phyloP scores from a whole-genome alignment of 2,329 filamentous ascomycete genomes.

The Chaetomiaceae sp. region DNA sequence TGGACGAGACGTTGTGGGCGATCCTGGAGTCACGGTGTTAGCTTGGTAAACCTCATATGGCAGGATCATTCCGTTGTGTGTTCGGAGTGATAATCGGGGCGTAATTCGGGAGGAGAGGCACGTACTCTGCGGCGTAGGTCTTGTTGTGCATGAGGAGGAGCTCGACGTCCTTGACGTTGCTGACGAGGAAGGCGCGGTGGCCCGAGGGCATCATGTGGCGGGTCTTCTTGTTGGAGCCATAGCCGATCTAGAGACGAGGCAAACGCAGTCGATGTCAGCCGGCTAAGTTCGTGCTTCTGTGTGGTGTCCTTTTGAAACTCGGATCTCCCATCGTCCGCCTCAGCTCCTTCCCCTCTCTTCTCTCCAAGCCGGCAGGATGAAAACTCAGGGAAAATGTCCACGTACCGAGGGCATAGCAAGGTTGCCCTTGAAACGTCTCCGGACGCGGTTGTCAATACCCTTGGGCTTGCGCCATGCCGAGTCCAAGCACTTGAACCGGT shows the following conservation, averaged over 20 bases:
- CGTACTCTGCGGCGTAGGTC: slow-evolving; percentile 97
- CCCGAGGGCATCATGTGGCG: slow-evolving; percentile 97
- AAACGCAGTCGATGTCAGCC: slow-evolving; percentile 6
- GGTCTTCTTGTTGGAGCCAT: slow-evolving; percentile 99
- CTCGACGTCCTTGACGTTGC: slow-evolving; percentile 93
- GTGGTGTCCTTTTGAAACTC: neutral
- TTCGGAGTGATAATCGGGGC: neutral
- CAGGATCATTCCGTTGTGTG: no score
- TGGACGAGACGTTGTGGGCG: slow-evolving; percentile 92
- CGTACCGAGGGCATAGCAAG: slow-evolving; percentile 97
- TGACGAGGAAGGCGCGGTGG: slow-evolving; percentile 99
- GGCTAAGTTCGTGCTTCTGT: neutral
- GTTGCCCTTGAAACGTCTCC: slow-evolving; percentile 94
- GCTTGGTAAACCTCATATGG: neutral
- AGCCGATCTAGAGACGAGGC: slow-evolving; percentile 72
- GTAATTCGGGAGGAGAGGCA: slow-evolving; percentile 24
- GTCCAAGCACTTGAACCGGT: slow-evolving; percentile 89
- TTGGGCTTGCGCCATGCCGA: slow-evolving; percentile 98
- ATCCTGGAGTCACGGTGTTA: slow-evolving; percentile 57
- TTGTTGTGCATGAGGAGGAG: slow-evolving; percentile 99
- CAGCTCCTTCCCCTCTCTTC: neutral
- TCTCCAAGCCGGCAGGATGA: neutral
- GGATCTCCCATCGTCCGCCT: neutral
- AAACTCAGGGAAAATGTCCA: slow-evolving; percentile 26
- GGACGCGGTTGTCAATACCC: slow-evolving; percentile 98